Conservation (phyloP, 192 early-diverging fungal genomes). For the Gonapodya prolifera region DNA sequence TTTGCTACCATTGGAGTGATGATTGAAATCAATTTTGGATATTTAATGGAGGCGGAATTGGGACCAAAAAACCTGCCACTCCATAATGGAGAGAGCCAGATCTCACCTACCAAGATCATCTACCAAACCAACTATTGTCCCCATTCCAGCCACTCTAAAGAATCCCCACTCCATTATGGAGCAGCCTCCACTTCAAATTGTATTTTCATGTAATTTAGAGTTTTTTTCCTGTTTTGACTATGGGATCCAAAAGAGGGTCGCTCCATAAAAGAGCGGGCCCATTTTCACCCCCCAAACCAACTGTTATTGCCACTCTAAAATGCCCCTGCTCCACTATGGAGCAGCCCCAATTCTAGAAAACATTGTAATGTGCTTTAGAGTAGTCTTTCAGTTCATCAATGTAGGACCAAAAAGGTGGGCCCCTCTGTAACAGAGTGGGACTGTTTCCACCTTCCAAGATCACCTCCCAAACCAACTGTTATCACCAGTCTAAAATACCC, state of each 20-base stretch:
- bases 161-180: background rate
- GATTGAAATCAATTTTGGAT: background rate
- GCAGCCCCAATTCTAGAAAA: background rate
- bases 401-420: background rate
- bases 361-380: background rate
- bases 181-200: background rate
- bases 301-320: background rate
- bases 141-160: background rate
- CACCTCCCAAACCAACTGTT: background rate
- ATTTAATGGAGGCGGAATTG: background rate
- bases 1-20: background rate
- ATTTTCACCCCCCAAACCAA: background rate
- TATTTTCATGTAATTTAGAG: background rate
- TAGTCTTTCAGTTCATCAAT: background rate
- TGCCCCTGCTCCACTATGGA: background rate
- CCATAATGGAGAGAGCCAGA: background rate
- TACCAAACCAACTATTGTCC: background rate
- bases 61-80: background rate
- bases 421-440: background rate
- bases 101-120: background rate
- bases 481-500: background rate
- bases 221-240: background rate
- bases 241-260: background rate
- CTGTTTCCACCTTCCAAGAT: background rate
- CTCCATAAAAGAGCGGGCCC: background rate